Evolutionary conservation across 176 grass and related monocot genomes (phyloP).

Genomic region (Thalia dealbata): DNA sequence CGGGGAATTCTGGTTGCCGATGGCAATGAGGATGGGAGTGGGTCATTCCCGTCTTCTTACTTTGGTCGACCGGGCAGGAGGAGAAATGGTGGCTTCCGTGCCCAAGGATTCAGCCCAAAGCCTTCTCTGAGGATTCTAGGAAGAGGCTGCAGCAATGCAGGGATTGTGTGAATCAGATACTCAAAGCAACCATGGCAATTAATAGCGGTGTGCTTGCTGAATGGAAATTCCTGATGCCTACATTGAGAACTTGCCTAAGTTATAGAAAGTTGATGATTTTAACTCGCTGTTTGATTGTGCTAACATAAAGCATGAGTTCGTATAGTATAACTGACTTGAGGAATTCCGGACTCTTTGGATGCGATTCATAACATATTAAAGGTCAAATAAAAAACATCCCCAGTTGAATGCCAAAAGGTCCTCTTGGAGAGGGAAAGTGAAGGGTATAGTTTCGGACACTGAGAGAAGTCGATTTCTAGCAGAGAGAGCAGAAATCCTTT

Average conservation of each 20-base stretch:
- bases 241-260: constrained; percentile 84
- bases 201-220: no score
- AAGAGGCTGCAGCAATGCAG: constrained; percentile 85
- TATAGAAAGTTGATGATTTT: constrained; percentile 24
- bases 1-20: no score
- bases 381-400: constrained; percentile 44
- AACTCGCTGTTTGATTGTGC: no score
- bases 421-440: constrained; percentile 92
- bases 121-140: constrained; percentile 59
- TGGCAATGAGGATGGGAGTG: no score
- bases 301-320: background rate
- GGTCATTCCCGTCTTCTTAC: constrained; percentile 37
- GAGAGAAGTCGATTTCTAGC: constrained; percentile 59
- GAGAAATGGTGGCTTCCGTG: constrained; percentile 97
- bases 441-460: constrained; percentile 58
- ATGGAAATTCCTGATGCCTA: constrained; percentile 60
- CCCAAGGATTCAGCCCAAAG: constrained; percentile 65
- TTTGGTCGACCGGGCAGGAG: constrained; percentile 67
- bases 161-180: constrained; percentile 89
- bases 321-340: background rate
- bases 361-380: no score
- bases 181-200: constrained; percentile 90
- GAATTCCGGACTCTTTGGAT: background rate
- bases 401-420: constrained; percentile 52
- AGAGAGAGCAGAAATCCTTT: constrained; percentile 64